A percentile compares a stretch with the other conserved stretches of the same genome.
Conservation (phyloP, 139 green algal species). For the Tetraselmis chui region DNA sequence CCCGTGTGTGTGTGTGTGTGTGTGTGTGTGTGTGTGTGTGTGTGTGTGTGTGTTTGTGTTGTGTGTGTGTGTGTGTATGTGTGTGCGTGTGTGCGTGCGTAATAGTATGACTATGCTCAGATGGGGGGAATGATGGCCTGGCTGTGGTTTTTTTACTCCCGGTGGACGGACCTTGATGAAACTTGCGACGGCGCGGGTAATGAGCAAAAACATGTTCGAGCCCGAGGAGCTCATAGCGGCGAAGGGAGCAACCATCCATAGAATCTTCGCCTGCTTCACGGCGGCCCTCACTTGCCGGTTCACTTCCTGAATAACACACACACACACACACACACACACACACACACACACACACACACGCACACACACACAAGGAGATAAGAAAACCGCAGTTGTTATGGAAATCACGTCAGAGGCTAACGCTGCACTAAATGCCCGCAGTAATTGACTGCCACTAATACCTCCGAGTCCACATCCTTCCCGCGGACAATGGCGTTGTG, state of each 20-base stretch:
- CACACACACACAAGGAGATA: background rate
- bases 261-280: conserved; percentile 25
- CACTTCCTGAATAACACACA: conserved; percentile 20
- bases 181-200: conserved; percentile 38
- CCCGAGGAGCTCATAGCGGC: conserved; percentile 21
- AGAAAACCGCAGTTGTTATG: background rate
- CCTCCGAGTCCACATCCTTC: background rate
- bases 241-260: conserved; percentile 44
- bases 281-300: conserved; percentile 26
- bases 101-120: background rate
- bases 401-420: background rate
- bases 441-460: background rate
- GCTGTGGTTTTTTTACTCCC: too few species aligned
- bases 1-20: background rate
- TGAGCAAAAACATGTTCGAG: conserved; percentile 35
- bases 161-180: conserved; percentile 48
- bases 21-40: too few species aligned
- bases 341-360: too few species aligned
- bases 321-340: too few species aligned
- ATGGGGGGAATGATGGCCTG: background rate
- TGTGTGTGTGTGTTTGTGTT: too few species aligned
- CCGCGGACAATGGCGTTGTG: background rate
- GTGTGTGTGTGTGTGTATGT: too few species aligned
- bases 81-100: too few species aligned
- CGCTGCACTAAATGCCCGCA: background rate